Evolutionary conservation across 2,329 filamentous ascomycete genomes (phyloP).

Genomic region (Pleurostoma richardsiae): DNA sequence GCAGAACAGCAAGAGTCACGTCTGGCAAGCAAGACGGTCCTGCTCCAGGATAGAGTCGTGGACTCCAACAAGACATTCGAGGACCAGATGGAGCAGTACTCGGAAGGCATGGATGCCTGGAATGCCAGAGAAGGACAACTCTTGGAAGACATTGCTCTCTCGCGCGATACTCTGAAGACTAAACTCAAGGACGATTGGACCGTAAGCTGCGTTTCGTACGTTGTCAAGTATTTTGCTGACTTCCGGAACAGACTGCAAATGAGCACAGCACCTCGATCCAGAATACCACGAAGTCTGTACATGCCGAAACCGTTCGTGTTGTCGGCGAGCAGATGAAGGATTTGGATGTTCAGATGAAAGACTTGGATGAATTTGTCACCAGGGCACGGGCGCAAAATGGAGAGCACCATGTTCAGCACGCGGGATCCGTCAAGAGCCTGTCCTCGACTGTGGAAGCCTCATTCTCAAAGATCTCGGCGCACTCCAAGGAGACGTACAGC

Average conservation of each 20-base stretch:
- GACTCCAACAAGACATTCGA: constrained; percentile 62
- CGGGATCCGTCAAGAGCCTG: constrained; percentile 60
- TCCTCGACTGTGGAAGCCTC: constrained; percentile 66
- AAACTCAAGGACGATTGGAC: constrained; percentile 86
- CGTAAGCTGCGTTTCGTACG: constrained; percentile 55
- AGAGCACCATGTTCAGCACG: constrained; percentile 66
- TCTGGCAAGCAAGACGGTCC: constrained; percentile 56
- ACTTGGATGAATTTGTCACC: constrained; percentile 84
- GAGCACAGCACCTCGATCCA: constrained; percentile 81
- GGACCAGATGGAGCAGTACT: constrained; percentile 60
- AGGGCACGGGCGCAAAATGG: constrained; percentile 78
- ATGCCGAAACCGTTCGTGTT: constrained; percentile 83
- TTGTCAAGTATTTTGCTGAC: constrained; percentile 15
- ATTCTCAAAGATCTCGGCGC: constrained; percentile 64
- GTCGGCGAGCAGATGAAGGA: constrained; percentile 86
- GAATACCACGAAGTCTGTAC: constrained; percentile 76
- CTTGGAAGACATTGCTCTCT: constrained; percentile 65
- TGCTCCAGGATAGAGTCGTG: constrained; percentile 60
- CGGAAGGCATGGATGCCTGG: constrained; percentile 71
- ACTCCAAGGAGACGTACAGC: constrained; percentile 64
- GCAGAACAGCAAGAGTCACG: constrained; percentile 69
- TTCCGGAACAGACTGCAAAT: constrained; percentile 55
- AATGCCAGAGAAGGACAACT: constrained; percentile 62
- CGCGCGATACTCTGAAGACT: constrained; percentile 71
- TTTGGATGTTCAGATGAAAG: constrained; percentile 82